These are phyloP conservation scores for Gynostemma pentaphyllum DNA, from an alignment of 306 rosid species.

Conservation along the genomic window DNA sequence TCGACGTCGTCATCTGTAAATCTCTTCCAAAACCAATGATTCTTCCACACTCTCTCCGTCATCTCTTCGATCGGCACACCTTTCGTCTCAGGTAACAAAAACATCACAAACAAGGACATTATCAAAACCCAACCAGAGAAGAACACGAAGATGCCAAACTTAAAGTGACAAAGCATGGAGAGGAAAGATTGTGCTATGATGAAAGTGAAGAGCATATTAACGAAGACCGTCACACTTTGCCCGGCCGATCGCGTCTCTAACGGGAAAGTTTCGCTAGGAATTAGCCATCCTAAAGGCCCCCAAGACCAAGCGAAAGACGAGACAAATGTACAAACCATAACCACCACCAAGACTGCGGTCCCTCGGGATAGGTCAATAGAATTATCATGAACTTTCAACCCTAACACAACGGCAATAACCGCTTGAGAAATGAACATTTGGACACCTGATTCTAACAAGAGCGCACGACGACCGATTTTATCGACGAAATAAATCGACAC, in stretches of 20 bases:
- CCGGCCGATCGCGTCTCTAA: slow-evolving; percentile 55
- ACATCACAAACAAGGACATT: slow-evolving; percentile 24
- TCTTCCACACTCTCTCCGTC: slow-evolving; percentile 35
- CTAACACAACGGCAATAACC: slow-evolving; percentile 33
- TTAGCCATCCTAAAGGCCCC: slow-evolving; percentile 71
- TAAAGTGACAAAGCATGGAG: slow-evolving; percentile 42
- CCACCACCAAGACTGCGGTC: slow-evolving; percentile 31
- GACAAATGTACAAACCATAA: slow-evolving; percentile 49
- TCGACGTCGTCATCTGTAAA: slow-evolving; percentile 5
- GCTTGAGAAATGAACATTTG: slow-evolving; percentile 58
- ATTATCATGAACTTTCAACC: slow-evolving; percentile 30
- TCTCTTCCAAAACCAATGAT: slow-evolving; percentile 52
- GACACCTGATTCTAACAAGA: slow-evolving; percentile 43
- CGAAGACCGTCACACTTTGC: slow-evolving; percentile 41
- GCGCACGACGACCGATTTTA: slow-evolving; percentile 35
- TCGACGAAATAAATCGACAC: slow-evolving; percentile 38
- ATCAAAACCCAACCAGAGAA: slow-evolving; percentile 37
- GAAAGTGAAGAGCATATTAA: slow-evolving; percentile 54
- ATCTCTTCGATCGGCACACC: slow-evolving; percentile 49
- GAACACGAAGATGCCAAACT: slow-evolving; percentile 45
- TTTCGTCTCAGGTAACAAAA: slow-evolving; percentile 46
- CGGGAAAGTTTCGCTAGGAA: slow-evolving; percentile 54
- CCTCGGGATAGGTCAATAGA: slow-evolving; percentile 16
- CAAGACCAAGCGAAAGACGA: slow-evolving; percentile 67
- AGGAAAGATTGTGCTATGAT: slow-evolving; percentile 47